phyloP scores from a whole-genome alignment of 495 filamentous ascomycete genomes.

The Entonaema liquescens region DNA sequence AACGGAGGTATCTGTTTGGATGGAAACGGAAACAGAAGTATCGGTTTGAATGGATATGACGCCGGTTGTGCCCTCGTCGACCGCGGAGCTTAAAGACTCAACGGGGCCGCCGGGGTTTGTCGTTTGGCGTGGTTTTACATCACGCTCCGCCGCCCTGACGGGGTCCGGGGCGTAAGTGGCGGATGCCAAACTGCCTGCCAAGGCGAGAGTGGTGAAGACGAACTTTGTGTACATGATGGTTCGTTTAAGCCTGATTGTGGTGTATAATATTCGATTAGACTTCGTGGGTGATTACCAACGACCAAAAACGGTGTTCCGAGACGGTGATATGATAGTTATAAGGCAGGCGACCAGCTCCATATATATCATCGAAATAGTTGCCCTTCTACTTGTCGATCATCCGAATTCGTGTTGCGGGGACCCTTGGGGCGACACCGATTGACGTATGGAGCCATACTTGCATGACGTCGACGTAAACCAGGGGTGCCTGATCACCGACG shows the following conservation, averaged over 20 bases:
- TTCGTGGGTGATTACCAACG: neutral
- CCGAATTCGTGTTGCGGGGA: neutral
- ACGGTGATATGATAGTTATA: too few relatives aligned
- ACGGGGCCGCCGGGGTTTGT: constrained; percentile 30
- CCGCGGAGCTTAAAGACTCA: constrained; percentile 11
- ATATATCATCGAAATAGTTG: neutral
- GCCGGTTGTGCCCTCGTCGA: constrained; percentile 16
- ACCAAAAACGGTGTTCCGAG: neutral
- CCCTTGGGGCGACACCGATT: neutral
- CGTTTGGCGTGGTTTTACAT: constrained; percentile 22
- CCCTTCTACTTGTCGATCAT: neutral
- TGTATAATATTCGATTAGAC: neutral
- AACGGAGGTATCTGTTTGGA: constrained; percentile 19
- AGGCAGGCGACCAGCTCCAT: neutral
- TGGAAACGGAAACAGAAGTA: neutral
- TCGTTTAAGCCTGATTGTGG: neutral
- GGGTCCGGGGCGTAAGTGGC: constrained; percentile 2
- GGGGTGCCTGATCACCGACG: constrained; percentile 5
- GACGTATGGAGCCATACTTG: constrained; percentile 9
- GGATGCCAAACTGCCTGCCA: constrained; percentile 14
- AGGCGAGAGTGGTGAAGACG: neutral
- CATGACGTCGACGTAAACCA: constrained; percentile 27
- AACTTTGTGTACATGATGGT: constrained; percentile 23
- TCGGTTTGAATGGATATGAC: constrained; percentile 29
- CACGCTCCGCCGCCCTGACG: neutral